Percentiles rank a stretch among this genome's conserved stretches.
Conservation (phyloP, 176 grass and related monocot genomes). For the Stipa capillata region DNA sequence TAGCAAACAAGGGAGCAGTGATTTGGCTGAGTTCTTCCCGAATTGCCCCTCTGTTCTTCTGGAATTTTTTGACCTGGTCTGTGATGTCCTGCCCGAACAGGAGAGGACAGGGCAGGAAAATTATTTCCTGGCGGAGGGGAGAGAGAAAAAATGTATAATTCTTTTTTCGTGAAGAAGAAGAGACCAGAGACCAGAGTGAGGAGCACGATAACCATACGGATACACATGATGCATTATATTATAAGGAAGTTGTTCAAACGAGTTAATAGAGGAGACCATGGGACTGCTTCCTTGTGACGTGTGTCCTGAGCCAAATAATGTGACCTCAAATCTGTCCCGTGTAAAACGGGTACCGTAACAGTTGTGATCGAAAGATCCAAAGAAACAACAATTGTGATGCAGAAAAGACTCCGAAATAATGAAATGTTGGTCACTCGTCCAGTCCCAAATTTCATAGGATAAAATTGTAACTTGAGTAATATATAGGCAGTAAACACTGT, state of each 20-base stretch:
- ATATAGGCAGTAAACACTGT: background rate
- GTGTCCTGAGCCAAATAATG: slow-evolving; percentile 29
- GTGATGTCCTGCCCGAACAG: background rate
- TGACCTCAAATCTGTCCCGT: slow-evolving; percentile 3
- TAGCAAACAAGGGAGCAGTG: background rate
- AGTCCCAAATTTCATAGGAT: background rate
- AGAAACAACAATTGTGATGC: background rate
- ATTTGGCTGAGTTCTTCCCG: background rate
- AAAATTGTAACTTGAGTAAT: background rate
- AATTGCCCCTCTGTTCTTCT: background rate
- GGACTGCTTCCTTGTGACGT: slow-evolving; percentile 22
- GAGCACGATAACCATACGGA: background rate
- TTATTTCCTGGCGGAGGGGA: background rate
- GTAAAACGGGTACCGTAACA: slow-evolving; percentile 10
- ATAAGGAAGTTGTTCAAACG: background rate
- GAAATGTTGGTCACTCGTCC: background rate
- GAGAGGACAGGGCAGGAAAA: background rate
- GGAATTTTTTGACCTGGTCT: background rate
- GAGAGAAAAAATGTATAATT: background rate
- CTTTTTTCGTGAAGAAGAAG: background rate
- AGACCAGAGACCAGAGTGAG: background rate
- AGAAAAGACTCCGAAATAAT: background rate
- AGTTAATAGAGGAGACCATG: slow-evolving; percentile 24
- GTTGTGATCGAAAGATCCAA: background rate
- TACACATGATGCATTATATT: background rate